Base-by-base conservation (phyloP, 768 basidiomycete genomes). In the Xanthoconium purpureum region DNA sequence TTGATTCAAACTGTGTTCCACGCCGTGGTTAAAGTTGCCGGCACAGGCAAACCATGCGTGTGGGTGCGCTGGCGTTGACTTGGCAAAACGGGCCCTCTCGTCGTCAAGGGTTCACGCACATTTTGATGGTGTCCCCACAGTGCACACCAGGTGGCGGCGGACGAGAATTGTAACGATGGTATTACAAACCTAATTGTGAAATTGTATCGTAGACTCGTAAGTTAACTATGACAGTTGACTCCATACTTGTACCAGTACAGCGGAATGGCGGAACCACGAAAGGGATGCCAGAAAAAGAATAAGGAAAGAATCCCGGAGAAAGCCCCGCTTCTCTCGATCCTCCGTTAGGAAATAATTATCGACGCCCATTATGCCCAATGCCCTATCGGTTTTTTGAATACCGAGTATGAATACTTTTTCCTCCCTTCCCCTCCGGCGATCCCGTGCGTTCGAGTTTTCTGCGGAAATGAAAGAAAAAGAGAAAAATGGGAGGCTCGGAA, bases 301-400 rank as follows among this genome's bases (percentile, higher is more conserved):
- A 52, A 33, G 57, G 53, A 55, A 52, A 52, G 50, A 54, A 56
- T 29, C 28, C 33, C n/a, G 44, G 45, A 47, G 54, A 56, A 63
- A 36, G 42, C 47, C 66, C 67, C n/a, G 66, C 62, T 53, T 47
- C 59, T 38, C 55, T 33, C 39, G 38, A 37, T 51, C 55, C 57
- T 47, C 57, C 54, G 37, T 64, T 69, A 59, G 50, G 51, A 44
- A 58, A 66, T 57, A 69, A 66, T 63, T 55, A 55, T 36, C 54
- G 52, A 47, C 43, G 47, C 7, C 6, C 17, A 66, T 68, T 61
- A 66, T 43, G 52, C 42, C 32, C 56, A 35, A 24, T 7, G 44
- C 30, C 46, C 30, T 53, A 42, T 20, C 40, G 30, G 24, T 24
- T 24, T n/a, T 20, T 49, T 32, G 33, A 35, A 36, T 40, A n/a